These are phyloP conservation scores for Fraxinus excelsior DNA, from an alignment of 257 asterid species.

Conservation along the genomic window DNA sequence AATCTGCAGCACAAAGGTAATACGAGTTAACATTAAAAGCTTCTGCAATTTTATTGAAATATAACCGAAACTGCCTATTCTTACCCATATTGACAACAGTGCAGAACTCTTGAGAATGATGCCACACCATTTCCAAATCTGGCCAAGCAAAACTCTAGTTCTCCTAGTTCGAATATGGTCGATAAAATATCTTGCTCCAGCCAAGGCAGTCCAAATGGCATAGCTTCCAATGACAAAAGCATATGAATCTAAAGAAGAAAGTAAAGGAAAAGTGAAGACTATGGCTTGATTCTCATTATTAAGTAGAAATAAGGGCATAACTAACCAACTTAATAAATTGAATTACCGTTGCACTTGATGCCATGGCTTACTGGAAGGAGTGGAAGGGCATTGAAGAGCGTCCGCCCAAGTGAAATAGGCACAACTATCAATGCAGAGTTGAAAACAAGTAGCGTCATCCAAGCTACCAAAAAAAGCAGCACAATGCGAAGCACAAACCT, in stretches of 20 bases:
- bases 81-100: constrained; percentile 89
- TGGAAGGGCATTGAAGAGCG: constrained; percentile 80
- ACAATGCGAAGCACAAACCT: constrained; percentile 87
- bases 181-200: constrained; percentile 80
- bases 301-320: neutral
- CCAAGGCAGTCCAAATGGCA: constrained; percentile 90
- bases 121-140: constrained; percentile 90
- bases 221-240: constrained; percentile 97
- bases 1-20: constrained; percentile 49
- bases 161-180: constrained; percentile 77
- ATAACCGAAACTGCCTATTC: constrained; percentile 21
- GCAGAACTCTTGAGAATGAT: constrained; percentile 83
- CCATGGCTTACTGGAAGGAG: constrained; percentile 93
- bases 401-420: constrained; percentile 89
- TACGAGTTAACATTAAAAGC: constrained; percentile 7
- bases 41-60: neutral
- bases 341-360: constrained; percentile 89
- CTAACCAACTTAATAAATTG: constrained; percentile 17
- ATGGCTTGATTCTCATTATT: neutral
- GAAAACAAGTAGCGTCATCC: constrained; percentile 90
- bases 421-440: constrained; percentile 81
- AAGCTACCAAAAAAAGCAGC: constrained; percentile 79
- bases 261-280: neutral
- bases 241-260: constrained; percentile 58
- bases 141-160: constrained; percentile 59